These are phyloP conservation scores for Pneumocystis carinii DNA, from an alignment of 1,139 yeast genomes.

Conservation along the genomic window DNA sequence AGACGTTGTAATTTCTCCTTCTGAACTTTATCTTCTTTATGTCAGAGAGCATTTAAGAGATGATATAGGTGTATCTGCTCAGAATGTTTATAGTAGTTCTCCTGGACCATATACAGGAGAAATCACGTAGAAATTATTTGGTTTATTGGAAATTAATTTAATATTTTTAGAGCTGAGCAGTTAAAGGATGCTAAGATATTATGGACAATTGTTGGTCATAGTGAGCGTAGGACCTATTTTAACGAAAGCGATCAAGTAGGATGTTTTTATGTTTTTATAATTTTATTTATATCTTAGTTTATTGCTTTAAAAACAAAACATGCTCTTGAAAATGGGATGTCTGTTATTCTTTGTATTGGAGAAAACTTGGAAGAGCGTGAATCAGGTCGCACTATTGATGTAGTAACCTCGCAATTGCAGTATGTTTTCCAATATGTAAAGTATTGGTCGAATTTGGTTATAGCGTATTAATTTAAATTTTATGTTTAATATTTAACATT, in stretches of 20 bases:
- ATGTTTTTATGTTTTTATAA: neutral
- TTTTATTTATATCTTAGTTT: conserved; percentile 28
- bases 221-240: conserved; percentile 93
- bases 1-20: conserved; percentile 93
- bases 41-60: conserved; percentile 59
- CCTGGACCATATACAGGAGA: conserved; percentile 99
- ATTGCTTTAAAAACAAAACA: conserved; percentile 90
- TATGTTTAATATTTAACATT: neutral
- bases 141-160: neutral
- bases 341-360: conserved; percentile 83
- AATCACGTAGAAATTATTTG: conserved; percentile 34
- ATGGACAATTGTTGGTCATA: conserved; percentile 96
- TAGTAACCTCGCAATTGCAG: conserved; percentile 76
- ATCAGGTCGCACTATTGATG: conserved; percentile 69
- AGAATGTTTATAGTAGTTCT: conserved; percentile 73
- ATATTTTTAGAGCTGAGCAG: conserved; percentile 41
- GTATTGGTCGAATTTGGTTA: conserved; percentile 86
- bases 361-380: conserved; percentile 93
- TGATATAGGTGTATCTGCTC: conserved; percentile 73
- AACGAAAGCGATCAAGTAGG: conserved; percentile 57
- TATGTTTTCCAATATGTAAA: conserved; percentile 71
- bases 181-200: conserved; percentile 81
- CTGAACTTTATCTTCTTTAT: conserved; percentile 76
- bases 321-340: conserved; percentile 76
- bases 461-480: conserved; percentile 53